Base-by-base conservation (phyloP, 78 protist genomes). In the Dictyostelium firmibasis region DNA sequence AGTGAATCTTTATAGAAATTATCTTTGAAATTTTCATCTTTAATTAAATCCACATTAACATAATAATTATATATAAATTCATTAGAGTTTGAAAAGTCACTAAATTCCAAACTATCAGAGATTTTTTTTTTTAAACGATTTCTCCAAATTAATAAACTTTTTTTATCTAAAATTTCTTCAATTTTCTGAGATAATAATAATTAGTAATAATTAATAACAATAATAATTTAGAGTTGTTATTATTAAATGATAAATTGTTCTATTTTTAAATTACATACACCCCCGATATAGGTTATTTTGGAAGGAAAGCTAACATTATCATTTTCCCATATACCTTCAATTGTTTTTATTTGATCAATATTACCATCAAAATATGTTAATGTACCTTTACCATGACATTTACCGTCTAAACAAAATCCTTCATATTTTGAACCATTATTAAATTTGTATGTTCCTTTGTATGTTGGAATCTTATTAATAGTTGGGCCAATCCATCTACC, bases 401-500 rank as follows among this genome's bases (percentile, higher is more conserved):
- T 31, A 70, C 91, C 91, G 18, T 85, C 31, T 31, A 64, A 18
- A 64, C 91, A 85, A 33, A 74, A 36, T 10, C 91, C 91, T 47
- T 31, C 44, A 57, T 85, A 85, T 23, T 6, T n/a, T 14, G 14
- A 23, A 18, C 44, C 83, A 64, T 74, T 25, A 1, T 13, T 27
- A 18, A 29, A 85, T n/a, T 4, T 85, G 20, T 85, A 85, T 8
- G 20, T 53, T 29, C 91, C 91, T 33, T 29, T 33, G 35, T 85
- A 85, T 4, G 72, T 76, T 85, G 91, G 91, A 31, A 85, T 14
- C 20, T 57, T 23, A 18, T 67, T 5, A 27, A 85, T 50, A 20
- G 41, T 50, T 50, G 91, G 83, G 7, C 91, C 91, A 4, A 74
- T 50, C 91, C 91, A 85, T 62, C 10, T 33, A 14, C 78, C 91